Evolutionary conservation across 2,329 filamentous ascomycete species (phyloP).

Genomic region (Penicillium sp.): DNA sequence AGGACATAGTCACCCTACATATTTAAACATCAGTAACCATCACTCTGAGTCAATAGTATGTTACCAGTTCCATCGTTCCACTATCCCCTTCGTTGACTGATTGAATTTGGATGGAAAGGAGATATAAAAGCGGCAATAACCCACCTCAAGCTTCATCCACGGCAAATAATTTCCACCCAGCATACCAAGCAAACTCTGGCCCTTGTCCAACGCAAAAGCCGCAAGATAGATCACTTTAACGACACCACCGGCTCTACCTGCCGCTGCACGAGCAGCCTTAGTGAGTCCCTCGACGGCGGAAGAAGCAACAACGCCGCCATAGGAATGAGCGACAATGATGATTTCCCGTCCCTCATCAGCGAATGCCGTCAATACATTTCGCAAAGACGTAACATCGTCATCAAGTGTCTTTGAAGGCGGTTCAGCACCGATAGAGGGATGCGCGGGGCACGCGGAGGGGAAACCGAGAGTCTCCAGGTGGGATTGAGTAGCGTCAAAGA

Average conservation of each 20-base stretch:
- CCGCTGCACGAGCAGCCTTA: constrained; percentile 24
- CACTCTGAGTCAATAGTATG: too few species aligned
- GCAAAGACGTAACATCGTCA: constrained; percentile 39
- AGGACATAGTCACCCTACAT: constrained; percentile 26
- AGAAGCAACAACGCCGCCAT: constrained; percentile 38
- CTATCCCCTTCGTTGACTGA: too few species aligned
- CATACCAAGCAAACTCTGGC: constrained; percentile 36
- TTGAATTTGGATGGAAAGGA: not conserved
- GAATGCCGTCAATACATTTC: constrained; percentile 26
- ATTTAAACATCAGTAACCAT: not conserved
- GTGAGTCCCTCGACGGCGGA: constrained; percentile 34
- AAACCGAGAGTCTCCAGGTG: constrained; percentile 40
- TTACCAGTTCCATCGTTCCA: too few species aligned
- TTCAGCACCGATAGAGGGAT: constrained; percentile 32
- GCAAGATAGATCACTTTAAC: constrained; percentile 36
- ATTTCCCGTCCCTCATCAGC: constrained; percentile 31
- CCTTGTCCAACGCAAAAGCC: constrained; percentile 42
- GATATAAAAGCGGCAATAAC: not conserved
- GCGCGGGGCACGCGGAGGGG: constrained; percentile 33
- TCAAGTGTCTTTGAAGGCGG: constrained; percentile 39
- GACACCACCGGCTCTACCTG: constrained; percentile 34
- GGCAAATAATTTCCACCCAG: constrained; percentile 25
- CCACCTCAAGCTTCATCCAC: constrained; percentile 29
- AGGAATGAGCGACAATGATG: constrained; percentile 39
- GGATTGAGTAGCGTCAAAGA: constrained; percentile 35